Evolutionary conservation across 805 yeast species (phyloP).

Genomic region (Monosporozyma solicola): DNA sequence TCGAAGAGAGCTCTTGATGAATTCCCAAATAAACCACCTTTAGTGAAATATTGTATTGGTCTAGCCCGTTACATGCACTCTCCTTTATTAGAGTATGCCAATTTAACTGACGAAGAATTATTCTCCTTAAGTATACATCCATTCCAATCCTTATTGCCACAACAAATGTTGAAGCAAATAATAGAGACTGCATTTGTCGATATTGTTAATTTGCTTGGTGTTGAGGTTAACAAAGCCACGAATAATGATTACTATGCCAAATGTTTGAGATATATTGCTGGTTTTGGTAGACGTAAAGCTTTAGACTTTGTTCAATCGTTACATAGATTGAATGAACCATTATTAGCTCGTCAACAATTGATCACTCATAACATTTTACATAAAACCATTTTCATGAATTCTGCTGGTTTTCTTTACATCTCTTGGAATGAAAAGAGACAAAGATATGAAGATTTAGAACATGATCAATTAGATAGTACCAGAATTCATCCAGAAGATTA

Average conservation of each 20-base stretch:
- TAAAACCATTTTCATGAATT: constrained; percentile 77
- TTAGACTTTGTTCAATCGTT: constrained; percentile 76
- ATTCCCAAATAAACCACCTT: constrained; percentile 73
- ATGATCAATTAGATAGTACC: constrained; percentile 84
- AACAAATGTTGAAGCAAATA: constrained; percentile 54
- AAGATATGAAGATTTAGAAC: constrained; percentile 41
- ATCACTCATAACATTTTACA: constrained; percentile 73
- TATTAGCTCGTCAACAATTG: constrained; percentile 74
- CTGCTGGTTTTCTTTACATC: constrained; percentile 81
- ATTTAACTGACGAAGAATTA: constrained; percentile 61
- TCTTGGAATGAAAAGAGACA: constrained; percentile 47
- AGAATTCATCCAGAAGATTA: constrained; percentile 98
- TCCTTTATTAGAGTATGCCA: constrained; percentile 84
- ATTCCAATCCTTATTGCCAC: constrained; percentile 61
- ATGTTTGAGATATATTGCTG: constrained; percentile 70
- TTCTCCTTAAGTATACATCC: constrained; percentile 59
- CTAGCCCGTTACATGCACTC: constrained; percentile 87
- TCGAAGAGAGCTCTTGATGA: constrained; percentile 69
- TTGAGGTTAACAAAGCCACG: constrained; percentile 85
- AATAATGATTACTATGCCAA: constrained; percentile 59
- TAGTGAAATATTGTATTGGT: constrained; percentile 78
- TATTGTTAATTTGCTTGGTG: constrained; percentile 82
- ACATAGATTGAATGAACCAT: constrained; percentile 42
- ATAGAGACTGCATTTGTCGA: constrained; percentile 81
- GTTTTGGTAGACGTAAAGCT: constrained; percentile 94